These are phyloP conservation scores for Cyberlindnera saturnus DNA, from an alignment of 805 yeast species.

Conservation along the genomic window DNA sequence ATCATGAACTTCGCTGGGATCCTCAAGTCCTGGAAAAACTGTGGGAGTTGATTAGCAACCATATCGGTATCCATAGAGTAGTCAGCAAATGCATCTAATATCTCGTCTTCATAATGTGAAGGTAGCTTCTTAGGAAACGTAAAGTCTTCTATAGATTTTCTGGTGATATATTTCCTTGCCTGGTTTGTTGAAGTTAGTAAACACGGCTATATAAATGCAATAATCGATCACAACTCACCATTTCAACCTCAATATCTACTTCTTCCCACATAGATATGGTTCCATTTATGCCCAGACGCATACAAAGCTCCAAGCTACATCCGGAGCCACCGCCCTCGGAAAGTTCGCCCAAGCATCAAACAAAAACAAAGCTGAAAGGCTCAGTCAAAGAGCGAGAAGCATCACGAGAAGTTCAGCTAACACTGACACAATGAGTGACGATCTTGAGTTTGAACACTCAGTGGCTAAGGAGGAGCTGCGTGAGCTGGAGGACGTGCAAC, in stretches of 20 bases:
- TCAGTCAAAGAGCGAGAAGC: too few species aligned
- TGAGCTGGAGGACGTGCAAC: constrained; percentile 17
- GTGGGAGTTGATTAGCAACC: constrained; percentile 23
- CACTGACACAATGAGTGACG: constrained; percentile 18
- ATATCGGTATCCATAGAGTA: constrained; percentile 39
- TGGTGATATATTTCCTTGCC: constrained; percentile 19
- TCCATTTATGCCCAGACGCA: background rate
- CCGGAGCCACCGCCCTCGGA: background rate
- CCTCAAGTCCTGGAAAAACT: constrained; percentile 26
- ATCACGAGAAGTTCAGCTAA: background rate
- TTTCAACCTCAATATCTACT: too few species aligned
- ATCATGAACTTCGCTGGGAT: constrained; percentile 26
- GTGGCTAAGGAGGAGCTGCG: constrained; percentile 19
- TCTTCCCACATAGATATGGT: too few species aligned
- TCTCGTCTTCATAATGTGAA: constrained; percentile 35
- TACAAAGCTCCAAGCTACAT: background rate
- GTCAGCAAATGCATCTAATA: constrained; percentile 36
- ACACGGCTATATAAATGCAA: too few species aligned
- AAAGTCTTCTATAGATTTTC: constrained; percentile 23
- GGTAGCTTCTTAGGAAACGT: constrained; percentile 31
- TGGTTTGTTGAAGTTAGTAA: background rate
- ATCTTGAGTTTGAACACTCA: constrained; percentile 17
- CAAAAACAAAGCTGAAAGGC: too few species aligned
- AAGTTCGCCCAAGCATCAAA: background rate
- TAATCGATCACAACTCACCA: too few species aligned